Conservation (phyloP, 345 rosid genomes). For the Euphorbia tirucalli region DNA sequence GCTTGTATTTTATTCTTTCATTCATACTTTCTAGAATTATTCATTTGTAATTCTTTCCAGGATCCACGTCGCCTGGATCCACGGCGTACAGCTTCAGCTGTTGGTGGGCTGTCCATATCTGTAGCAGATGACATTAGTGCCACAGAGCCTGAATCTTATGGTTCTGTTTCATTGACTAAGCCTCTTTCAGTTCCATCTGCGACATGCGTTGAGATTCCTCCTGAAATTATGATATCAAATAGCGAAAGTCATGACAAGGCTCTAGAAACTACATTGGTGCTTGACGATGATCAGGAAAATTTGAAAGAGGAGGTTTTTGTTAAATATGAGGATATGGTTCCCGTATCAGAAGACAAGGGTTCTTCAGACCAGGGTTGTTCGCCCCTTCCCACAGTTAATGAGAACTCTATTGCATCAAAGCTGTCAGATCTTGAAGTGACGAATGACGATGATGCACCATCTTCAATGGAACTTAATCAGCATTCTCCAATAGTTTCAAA, state of each 20-base stretch:
- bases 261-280: slow-evolving; percentile 38
- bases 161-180: slow-evolving; percentile 43
- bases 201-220: slow-evolving; percentile 39
- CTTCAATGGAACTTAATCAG: slow-evolving; percentile 50
- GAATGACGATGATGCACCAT: slow-evolving; percentile 39
- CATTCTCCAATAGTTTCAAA: slow-evolving; percentile 42
- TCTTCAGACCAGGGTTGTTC: slow-evolving; percentile 47
- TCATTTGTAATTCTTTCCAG: slow-evolving; percentile 46
- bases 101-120: slow-evolving; percentile 43
- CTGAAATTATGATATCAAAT: slow-evolving; percentile 31
- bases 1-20: slow-evolving; percentile 2
- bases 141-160: slow-evolving; percentile 46
- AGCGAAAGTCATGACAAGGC: slow-evolving; percentile 42
- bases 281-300: slow-evolving; percentile 42
- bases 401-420: slow-evolving; percentile 39
- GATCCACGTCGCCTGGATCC: slow-evolving; percentile 99
- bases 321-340: slow-evolving; percentile 41
- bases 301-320: slow-evolving; percentile 44
- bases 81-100: slow-evolving; percentile 51
- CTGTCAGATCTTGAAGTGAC: slow-evolving; percentile 43
- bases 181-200: slow-evolving; percentile 38
- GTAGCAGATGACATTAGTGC: slow-evolving; percentile 45
- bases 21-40: slow-evolving; percentile 20
- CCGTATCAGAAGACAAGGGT: slow-evolving; percentile 39
- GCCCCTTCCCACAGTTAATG: slow-evolving; percentile 45